Evolutionary conservation across 2,329 filamentous ascomycete species (phyloP).

Genomic region (Ceratocystis smalleyi): DNA sequence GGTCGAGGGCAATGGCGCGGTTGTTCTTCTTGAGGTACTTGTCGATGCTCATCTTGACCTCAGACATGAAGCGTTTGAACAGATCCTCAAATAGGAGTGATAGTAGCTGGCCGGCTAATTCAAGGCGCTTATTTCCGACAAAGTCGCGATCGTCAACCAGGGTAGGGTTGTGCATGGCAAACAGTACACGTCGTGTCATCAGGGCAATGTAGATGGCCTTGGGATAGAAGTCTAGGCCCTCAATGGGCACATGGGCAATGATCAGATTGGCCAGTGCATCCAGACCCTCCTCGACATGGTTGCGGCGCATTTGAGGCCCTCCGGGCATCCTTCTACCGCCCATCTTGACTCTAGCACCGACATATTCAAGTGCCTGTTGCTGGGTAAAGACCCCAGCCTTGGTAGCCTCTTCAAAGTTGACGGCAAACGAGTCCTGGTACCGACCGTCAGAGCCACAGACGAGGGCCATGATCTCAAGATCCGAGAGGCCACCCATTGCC

Average conservation of each 20-base stretch:
- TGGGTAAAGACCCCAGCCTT: slow-evolving; percentile 79
- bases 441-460: slow-evolving; percentile 73
- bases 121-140: slow-evolving; percentile 90
- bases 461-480: slow-evolving; percentile 85
- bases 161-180: slow-evolving; percentile 78
- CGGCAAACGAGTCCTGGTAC: slow-evolving; percentile 87
- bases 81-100: slow-evolving; percentile 91
- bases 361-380: slow-evolving; percentile 86
- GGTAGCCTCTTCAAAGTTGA: slow-evolving; percentile 87
- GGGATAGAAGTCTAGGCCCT: slow-evolving; percentile 85
- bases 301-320: slow-evolving; percentile 44
- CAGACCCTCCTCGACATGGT: slow-evolving; percentile 77
- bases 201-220: slow-evolving; percentile 93
- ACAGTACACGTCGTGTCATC: slow-evolving; percentile 91
- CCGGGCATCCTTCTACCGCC: slow-evolving; percentile 49
- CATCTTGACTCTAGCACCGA: slow-evolving; percentile 77
- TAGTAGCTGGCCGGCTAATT: slow-evolving; percentile 85
- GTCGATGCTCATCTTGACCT: slow-evolving; percentile 86
- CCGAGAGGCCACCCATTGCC: slow-evolving; percentile 81
- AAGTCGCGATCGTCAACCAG: slow-evolving; percentile 95
- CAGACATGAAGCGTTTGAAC: slow-evolving; percentile 85
- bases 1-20: slow-evolving; percentile 74
- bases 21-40: slow-evolving; percentile 91
- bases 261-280: slow-evolving; percentile 87
- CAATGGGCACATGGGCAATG: slow-evolving; percentile 84